Percentiles rank a stretch among this genome's conserved stretches.
Conservation (phyloP, 1,284 basidiomycete genomes). For the Fomitopsis schrenkii region DNA sequence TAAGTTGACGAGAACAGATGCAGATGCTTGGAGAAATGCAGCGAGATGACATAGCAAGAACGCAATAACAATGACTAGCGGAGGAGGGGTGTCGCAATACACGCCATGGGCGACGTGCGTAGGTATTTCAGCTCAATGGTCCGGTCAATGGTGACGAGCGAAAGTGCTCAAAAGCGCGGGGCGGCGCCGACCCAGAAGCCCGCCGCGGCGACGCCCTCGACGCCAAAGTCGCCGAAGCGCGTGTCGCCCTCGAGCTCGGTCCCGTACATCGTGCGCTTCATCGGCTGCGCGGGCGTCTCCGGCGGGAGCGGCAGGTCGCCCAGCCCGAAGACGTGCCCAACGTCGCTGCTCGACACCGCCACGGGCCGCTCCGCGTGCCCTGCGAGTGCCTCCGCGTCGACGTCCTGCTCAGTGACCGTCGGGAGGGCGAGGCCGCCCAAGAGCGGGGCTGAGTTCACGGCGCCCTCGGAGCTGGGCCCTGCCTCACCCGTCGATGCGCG, state of each 20-base stretch:
- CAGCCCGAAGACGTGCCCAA: slow-evolving; percentile 23
- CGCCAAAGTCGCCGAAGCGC: slow-evolving; percentile 77
- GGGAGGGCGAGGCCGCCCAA: slow-evolving; percentile 9
- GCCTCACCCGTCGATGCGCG: slow-evolving; percentile 5
- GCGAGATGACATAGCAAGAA: neutral
- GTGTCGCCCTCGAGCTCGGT: slow-evolving; percentile 73
- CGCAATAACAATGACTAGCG: neutral
- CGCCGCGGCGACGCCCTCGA: slow-evolving; percentile 67
- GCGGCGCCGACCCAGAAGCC: slow-evolving; percentile 51
- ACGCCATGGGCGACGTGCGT: slow-evolving; percentile 1
- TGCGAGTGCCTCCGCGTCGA: slow-evolving; percentile 3
- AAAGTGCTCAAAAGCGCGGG: slow-evolving; percentile 23
- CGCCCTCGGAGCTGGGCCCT: slow-evolving; percentile 11
- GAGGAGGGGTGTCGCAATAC: slow-evolving; percentile 7
- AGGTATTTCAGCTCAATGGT: neutral
- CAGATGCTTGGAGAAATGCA: neutral
- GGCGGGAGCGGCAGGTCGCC: slow-evolving; percentile 22
- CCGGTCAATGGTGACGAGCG: slow-evolving; percentile 12
- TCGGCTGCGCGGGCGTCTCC: slow-evolving; percentile 31
- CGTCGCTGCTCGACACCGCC: slow-evolving; percentile 21
- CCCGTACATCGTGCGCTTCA: slow-evolving; percentile 73
- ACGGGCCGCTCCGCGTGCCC: neutral
- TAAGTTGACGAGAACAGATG: neutral
- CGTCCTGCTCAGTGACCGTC: slow-evolving; percentile 16
- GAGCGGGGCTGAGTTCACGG: slow-evolving; percentile 13